phyloP scores from a whole-genome alignment of 768 basidiomycete genomes.

The Myochromella boudieri region DNA sequence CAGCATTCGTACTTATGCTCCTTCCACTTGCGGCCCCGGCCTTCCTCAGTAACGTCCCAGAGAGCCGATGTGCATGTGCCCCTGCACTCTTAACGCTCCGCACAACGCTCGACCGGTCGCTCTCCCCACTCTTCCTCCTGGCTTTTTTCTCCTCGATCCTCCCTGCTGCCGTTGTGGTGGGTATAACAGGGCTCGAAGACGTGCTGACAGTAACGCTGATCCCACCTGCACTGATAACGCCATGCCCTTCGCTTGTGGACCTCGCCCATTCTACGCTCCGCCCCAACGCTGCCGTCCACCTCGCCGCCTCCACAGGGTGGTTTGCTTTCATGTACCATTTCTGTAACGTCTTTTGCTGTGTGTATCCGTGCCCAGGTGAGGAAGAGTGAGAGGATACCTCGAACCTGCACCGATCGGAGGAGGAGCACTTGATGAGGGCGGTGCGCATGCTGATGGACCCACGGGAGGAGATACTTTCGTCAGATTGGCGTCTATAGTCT shows the following conservation, averaged over 20 bases:
- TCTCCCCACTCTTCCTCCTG: constrained; percentile 44
- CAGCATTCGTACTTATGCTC: too few species aligned
- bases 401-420: constrained; percentile 69
- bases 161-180: too few species aligned
- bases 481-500: constrained; percentile 89
- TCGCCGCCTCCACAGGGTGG: constrained; percentile 85
- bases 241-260: constrained; percentile 35
- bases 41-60: not conserved
- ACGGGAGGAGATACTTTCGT: constrained; percentile 81
- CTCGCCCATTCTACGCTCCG: constrained; percentile 74
- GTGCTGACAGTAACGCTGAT: too few species aligned
- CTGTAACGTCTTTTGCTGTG: too few species aligned
- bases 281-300: constrained; percentile 80
- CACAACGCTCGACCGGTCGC: constrained; percentile 42
- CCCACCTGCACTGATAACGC: constrained; percentile 19
- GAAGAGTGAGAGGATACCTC: constrained; percentile 67
- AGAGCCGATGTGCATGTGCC: constrained; percentile 16
- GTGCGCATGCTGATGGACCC: constrained; percentile 88
- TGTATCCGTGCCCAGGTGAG: constrained; percentile 33
- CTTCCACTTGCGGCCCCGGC: not conserved
- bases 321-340: constrained; percentile 86
- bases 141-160: constrained; percentile 15
- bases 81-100: constrained; percentile 23
- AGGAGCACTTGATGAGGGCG: constrained; percentile 58
- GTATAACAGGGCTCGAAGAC: too few species aligned